Conservation (phyloP, 1,284 basidiomycete species). For the Marasmius tenuissimus region DNA sequence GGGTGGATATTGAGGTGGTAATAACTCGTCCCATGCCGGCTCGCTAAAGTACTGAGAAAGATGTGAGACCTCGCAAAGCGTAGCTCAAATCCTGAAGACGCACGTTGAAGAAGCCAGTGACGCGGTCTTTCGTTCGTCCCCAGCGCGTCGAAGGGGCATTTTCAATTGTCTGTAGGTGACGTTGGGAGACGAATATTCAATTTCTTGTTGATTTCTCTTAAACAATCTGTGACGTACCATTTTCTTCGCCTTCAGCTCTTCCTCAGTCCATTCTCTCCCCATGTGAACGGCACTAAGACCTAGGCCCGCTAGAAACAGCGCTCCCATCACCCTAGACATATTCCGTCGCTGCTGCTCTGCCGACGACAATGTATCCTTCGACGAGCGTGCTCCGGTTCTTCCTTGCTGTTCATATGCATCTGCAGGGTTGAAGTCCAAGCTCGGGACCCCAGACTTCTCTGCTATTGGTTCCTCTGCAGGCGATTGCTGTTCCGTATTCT, state of each 20-base stretch:
- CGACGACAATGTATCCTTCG: conserved; percentile 68
- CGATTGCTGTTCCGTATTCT: not conserved
- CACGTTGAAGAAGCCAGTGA: conserved; percentile 65
- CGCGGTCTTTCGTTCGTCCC: conserved; percentile 60
- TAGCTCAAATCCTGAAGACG: conserved; percentile 22
- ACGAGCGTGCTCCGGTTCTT: conserved; percentile 71
- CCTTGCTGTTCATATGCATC: conserved; percentile 33
- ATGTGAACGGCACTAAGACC: conserved; percentile 48
- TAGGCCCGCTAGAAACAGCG: conserved; percentile 50
- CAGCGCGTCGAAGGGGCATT: conserved; percentile 58
- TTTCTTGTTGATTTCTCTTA: conserved; percentile 7
- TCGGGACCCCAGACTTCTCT: conserved; percentile 31
- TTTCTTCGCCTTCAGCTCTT: conserved; percentile 52
- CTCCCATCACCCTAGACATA: conserved; percentile 55
- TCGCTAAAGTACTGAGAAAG: conserved; percentile 81
- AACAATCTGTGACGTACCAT: conserved; percentile 39
- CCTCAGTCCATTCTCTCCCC: conserved; percentile 62
- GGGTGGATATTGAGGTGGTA: conserved; percentile 85
- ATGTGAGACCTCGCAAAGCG: conserved; percentile 2
- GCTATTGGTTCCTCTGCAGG: not conserved
- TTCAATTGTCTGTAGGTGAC: conserved; percentile 44
- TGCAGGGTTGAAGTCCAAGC: conserved; percentile 57
- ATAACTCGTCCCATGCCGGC: conserved; percentile 88
- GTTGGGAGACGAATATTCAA: not conserved
- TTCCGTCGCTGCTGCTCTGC: conserved; percentile 67